Evolutionary conservation across 768 basidiomycete genomes (phyloP), one percentile per base, ranked within the genome.

Genomic region (Lentinula detonsa): DNA sequence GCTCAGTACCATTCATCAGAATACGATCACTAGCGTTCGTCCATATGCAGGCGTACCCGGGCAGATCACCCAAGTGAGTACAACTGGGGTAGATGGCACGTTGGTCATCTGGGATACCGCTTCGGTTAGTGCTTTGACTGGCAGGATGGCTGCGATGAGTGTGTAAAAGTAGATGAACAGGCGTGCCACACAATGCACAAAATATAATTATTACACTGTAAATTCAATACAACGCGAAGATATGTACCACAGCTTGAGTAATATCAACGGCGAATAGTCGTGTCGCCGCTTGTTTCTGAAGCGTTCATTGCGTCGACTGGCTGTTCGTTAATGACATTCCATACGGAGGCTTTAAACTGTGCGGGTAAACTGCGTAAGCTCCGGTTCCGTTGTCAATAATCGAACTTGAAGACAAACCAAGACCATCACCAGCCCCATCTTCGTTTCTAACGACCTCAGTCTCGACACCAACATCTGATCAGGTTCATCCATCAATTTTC

Each of bases 291-390:
- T 5, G 57, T 43, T n/a, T 56, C 57, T 49, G 57, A 65, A 21
- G 65, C 69, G 16, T 71, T 58, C 16, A 63, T 63, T 37, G 61
- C 64, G 45, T 72, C 72, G 31, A 73, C 72, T 21, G 84, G 81
- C 66, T 90, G 88, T 66, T 92, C 88, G 70, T 89, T 91, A 70
- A 97, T 88, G 58, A 95, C 89, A 13, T 89, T 92, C 93, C 94
- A 96, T 1, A 96, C 93, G 10, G 95, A 96, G 0, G 90, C 94
- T 75, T 97, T 95, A 84, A 95, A 98, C 93, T 95, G 66, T 5
- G 61, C 34, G 56, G 28, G 37, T 52, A 56, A 57, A 52, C 28
- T 16, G 15, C 33, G 46, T 39, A 16, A 53, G 59, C 34, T 37
- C 48, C 23, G 33, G 55, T 18, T 15, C 48, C 40, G 40, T 13